Conservation (phyloP, 2,329 filamentous ascomycete species). For the Pseudogymnoascus sp. region DNA sequence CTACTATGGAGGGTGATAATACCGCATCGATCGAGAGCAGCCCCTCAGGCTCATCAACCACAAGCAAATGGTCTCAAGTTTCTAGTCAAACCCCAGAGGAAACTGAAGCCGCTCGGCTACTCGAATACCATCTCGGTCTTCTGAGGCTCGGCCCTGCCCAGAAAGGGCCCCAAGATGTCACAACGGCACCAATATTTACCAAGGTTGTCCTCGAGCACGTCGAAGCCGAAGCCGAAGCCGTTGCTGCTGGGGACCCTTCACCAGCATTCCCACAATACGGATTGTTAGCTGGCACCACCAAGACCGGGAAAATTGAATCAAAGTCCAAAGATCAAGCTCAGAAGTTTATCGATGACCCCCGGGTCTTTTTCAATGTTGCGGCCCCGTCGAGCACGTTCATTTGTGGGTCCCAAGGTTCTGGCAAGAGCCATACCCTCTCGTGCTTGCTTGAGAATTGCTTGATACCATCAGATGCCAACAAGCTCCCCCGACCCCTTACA, state of each 20-base stretch:
- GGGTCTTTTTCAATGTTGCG: slow-evolving; percentile 43
- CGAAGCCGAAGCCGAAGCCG: not conserved
- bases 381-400: slow-evolving; percentile 51
- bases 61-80: not conserved
- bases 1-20: not conserved
- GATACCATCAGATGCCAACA: slow-evolving; percentile 30
- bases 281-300: slow-evolving; percentile 17
- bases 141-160: not conserved
- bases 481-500: slow-evolving; percentile 38
- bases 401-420: slow-evolving; percentile 54
- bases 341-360: slow-evolving; percentile 15
- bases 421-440: slow-evolving; percentile 52
- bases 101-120: not conserved
- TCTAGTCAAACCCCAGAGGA: not conserved
- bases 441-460: slow-evolving; percentile 45
- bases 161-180: slow-evolving; percentile 7
- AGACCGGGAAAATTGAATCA: not conserved
- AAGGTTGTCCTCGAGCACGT: slow-evolving; percentile 15
- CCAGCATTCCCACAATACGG: slow-evolving; percentile 21
- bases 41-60: not conserved
- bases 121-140: not conserved
- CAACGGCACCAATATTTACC: slow-evolving; percentile 18
- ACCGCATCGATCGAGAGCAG: not conserved
- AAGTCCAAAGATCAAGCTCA: not conserved
- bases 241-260: not conserved